Evolutionary conservation across 2,329 filamentous ascomycete species (phyloP), one percentile per base, ranked within the genome.

Genomic region (Trichoderma endophyticum): DNA sequence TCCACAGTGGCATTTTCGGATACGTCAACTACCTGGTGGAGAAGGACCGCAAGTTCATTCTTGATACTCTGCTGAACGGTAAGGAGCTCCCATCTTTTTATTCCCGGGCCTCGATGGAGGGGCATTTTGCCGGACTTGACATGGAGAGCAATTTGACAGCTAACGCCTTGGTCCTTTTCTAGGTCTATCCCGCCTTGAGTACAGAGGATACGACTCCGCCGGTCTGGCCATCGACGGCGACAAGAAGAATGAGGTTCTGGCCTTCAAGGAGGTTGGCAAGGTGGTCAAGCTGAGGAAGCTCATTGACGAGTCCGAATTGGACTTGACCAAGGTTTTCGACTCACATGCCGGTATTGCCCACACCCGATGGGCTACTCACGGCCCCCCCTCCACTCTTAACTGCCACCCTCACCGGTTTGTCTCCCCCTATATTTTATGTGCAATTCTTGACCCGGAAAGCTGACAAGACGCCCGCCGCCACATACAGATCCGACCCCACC

Each of bases 11-110:
- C 84, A 97, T 96, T 85, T 97, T 98, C 86, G 95, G 95, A 80
- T 98, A 98, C 89, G 93, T 98, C 87, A 98, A 98, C 88, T 98
- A 98, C 86, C 87, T 98, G 83, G 94, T 98, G 82, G 96, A 98
- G 89, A 98, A 97, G 90, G 95, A 98, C 87, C 91, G 96, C 83
- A 95, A 93, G 85, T 97, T 92, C 86, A 97, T 98, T 83, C 89
- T 98, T 81, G 91, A 98, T 82, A 98, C 95, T 75, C 89, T 99
- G 78, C 92, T 98, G 83, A 98, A 98, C 87, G 95, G 94, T 94
- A 84, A 84, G 91, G 24, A 51, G 24, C 39, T 85, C 73, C 43
- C 18, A 6, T 36, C 51, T 36, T 26, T 26, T 43, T 28, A 36
- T n/a, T n/a, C 6, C 32, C n/a, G 61, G 30, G 30, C 61, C 6